Percentiles rank a stretch among this genome's conserved stretches.
Conservation (phyloP, 352 stramenopile genomes). For the Globisporangium cederbergense region DNA sequence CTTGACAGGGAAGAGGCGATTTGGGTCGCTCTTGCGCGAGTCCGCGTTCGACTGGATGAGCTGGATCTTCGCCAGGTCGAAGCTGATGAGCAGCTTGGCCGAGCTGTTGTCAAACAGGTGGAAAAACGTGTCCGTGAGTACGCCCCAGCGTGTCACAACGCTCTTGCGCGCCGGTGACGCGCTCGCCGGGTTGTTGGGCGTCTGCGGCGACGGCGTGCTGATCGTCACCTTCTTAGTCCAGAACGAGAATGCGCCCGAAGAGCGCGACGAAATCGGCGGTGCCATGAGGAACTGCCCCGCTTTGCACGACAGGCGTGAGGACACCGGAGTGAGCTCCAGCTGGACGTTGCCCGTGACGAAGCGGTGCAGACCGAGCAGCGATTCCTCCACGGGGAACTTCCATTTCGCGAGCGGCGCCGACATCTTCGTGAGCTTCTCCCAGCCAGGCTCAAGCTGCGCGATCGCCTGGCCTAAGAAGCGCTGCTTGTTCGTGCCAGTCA, state of each 20-base stretch:
- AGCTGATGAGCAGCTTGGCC: slow-evolving; percentile 59
- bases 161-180: slow-evolving; percentile 46
- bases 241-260: slow-evolving; percentile 52
- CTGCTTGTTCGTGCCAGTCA: slow-evolving; percentile 46
- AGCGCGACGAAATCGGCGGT: slow-evolving; percentile 33
- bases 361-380: slow-evolving; percentile 58
- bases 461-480: slow-evolving; percentile 72
- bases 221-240: slow-evolving; percentile 58
- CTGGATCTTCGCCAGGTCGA: slow-evolving; percentile 80
- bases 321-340: slow-evolving; percentile 54
- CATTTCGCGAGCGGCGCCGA: slow-evolving; percentile 58
- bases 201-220: slow-evolving; percentile 38
- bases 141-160: slow-evolving; percentile 68
- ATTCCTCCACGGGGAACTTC: slow-evolving; percentile 78
- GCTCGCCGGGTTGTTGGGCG: slow-evolving; percentile 37
- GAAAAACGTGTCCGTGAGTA: slow-evolving; percentile 78
- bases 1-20: slow-evolving; percentile 63
- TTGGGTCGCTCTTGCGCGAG: slow-evolving; percentile 43
- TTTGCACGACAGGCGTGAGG: slow-evolving; percentile 57
- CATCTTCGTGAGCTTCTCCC: slow-evolving; percentile 44
- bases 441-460: slow-evolving; percentile 51
- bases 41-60: slow-evolving; percentile 53
- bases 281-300: slow-evolving; percentile 76
- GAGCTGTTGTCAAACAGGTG: slow-evolving; percentile 78
- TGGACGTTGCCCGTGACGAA: slow-evolving; percentile 62